Evolutionary conservation across 2,329 filamentous ascomycete genomes (phyloP).

Genomic region (Cladophialophora carrionii): DNA sequence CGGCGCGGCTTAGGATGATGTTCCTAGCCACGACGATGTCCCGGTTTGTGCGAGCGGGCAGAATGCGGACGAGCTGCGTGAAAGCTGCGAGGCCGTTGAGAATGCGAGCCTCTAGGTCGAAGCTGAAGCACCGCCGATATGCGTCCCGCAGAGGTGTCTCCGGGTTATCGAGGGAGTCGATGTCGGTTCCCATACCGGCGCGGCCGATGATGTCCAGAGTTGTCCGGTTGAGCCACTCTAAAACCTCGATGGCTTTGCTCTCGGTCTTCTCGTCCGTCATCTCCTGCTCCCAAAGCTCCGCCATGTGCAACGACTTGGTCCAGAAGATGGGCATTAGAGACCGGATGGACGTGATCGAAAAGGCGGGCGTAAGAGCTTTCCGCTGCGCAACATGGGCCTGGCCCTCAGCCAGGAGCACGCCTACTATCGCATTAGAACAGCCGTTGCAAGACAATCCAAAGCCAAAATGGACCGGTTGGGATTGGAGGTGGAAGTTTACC

Average conservation of each 20-base stretch:
- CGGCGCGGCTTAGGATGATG: slow-evolving; percentile 47
- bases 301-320: slow-evolving; percentile 50
- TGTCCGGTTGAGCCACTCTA: slow-evolving; percentile 52
- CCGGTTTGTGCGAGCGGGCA: slow-evolving; percentile 48
- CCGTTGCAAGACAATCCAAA: too few species aligned
- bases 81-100: slow-evolving; percentile 52
- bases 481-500: slow-evolving; percentile 1
- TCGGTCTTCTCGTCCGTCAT: slow-evolving; percentile 41
- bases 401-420: slow-evolving; percentile 50
- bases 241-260: slow-evolving; percentile 44
- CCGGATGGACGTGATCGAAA: slow-evolving; percentile 48
- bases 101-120: slow-evolving; percentile 45
- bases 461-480: too few species aligned
- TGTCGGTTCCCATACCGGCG: slow-evolving; percentile 49
- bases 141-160: slow-evolving; percentile 47
- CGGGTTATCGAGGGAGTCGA: slow-evolving; percentile 47
- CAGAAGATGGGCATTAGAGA: slow-evolving; percentile 48
- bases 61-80: slow-evolving; percentile 47
- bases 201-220: slow-evolving; percentile 52
- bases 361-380: slow-evolving; percentile 47
- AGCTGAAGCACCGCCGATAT: slow-evolving; percentile 43
- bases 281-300: slow-evolving; percentile 49
- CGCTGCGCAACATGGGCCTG: slow-evolving; percentile 50
- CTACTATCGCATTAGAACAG: slow-evolving; percentile 25
- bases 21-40: slow-evolving; percentile 45